phyloP scores from a whole-genome alignment of 805 yeast genomes.

The Tetrapisispora fleetii region DNA sequence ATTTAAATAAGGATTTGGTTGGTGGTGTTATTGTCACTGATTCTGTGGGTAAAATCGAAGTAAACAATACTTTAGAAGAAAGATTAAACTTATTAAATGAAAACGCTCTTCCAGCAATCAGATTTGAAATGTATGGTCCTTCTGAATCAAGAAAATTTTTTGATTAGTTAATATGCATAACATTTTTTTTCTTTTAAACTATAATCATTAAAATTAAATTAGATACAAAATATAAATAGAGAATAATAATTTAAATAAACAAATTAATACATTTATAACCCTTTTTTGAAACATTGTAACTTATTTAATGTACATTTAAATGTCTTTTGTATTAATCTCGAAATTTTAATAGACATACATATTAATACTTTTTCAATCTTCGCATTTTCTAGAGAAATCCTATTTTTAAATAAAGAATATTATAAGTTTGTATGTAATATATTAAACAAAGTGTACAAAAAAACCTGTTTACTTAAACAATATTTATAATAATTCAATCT shows the following conservation, averaged over 20 bases:
- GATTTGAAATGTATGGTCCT: conserved; percentile 82
- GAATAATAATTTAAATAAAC: not conserved
- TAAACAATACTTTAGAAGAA: conserved; percentile 89
- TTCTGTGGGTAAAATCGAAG: conserved; percentile 72
- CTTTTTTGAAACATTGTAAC: too few relatives aligned
- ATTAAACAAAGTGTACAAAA: too few relatives aligned
- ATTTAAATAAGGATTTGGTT: conserved; percentile 46
- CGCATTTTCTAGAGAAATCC: too few relatives aligned
- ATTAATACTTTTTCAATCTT: too few relatives aligned
- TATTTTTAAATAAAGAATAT: too few relatives aligned
- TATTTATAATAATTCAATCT: too few relatives aligned
- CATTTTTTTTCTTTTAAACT: not conserved
- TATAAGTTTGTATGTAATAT: too few relatives aligned
- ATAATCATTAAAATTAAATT: too few relatives aligned
- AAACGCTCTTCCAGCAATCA: conserved; percentile 83
- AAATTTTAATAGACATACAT: too few relatives aligned
- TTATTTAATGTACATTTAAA: too few relatives aligned
- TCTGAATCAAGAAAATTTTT: conserved; percentile 83
- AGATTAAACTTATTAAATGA: conserved; percentile 75
- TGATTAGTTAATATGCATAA: conserved; percentile 37
- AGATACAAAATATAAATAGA: not conserved
- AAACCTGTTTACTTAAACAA: too few relatives aligned
- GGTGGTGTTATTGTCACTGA: conserved; percentile 81
- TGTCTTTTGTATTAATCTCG: too few relatives aligned
- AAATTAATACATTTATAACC: not conserved